A percentile compares a stretch with the other conserved stretches of the same genome.
These are phyloP conservation scores for Rhynchosporium graminicola DNA, from an alignment of 2,329 filamentous ascomycete genomes.

Conservation along the genomic window DNA sequence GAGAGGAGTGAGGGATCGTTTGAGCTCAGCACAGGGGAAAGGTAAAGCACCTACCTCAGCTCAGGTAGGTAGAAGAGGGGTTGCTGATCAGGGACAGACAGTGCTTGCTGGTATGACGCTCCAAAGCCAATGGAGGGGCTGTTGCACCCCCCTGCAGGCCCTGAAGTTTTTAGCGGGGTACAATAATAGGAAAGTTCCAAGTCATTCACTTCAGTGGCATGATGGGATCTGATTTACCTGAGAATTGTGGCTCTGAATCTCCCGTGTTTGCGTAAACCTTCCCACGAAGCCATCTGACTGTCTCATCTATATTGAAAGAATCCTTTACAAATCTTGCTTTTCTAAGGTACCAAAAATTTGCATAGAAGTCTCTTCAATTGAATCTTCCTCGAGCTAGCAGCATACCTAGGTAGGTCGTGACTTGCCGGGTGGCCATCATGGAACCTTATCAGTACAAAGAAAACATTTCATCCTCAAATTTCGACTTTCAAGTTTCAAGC, in stretches of 20 bases:
- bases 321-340: too few relatives aligned
- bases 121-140: conserved; percentile 19
- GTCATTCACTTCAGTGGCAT: not conserved
- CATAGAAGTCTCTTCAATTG: not conserved
- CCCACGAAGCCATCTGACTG: too few relatives aligned
- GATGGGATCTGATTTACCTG: not conserved
- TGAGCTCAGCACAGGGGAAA: not conserved
- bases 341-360: not conserved
- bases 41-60: too few relatives aligned
- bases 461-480: not conserved
- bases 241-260: not conserved
- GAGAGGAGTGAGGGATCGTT: not conserved
- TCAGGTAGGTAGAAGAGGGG: not conserved
- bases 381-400: not conserved
- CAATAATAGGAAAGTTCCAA: not conserved
- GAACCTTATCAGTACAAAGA: not conserved
- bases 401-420: too few relatives aligned
- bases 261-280: not conserved
- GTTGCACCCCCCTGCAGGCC: not conserved
- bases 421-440: not conserved
- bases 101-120: not conserved
- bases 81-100: conserved; percentile 4
- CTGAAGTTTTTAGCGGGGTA: conserved; percentile 10
- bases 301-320: too few relatives aligned
- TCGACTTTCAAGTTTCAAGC: too few relatives aligned